Base-by-base conservation (phyloP, 2,329 filamentous ascomycete species). In the Ophiostoma ulmi region DNA sequence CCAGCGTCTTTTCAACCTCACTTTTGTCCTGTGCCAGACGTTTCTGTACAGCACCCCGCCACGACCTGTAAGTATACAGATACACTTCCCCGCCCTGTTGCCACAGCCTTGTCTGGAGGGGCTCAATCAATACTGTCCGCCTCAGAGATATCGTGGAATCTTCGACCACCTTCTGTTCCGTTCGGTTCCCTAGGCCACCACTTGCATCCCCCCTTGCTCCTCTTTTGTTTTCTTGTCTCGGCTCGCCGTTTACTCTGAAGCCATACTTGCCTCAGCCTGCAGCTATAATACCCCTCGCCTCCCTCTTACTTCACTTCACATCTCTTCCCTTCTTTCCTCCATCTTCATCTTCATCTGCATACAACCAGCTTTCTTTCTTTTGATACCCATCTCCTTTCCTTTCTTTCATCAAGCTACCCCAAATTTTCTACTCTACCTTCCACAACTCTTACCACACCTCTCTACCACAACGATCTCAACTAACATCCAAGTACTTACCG, bases 101-200 rank as follows among this genome's bases (percentile, higher is more conserved):
- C 36, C 38, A 41, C 65, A 67, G 65, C 65, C 65, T 67, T 67
- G 65, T 48, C 36, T 48, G 65, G 65, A 67, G 65, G 65, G 65
- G 65, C 65, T 67, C 11, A 44, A 39, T 39, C 63, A 36, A 38
- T 17, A 31, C 61, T 2, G 44, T 48, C 7, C 61, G 8, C 63
- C 36, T 39, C 35, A 41, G 58, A 35, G n/a, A 36, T 36, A 64
- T 64, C 64, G 31, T 68, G 44, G 67, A 68, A 68, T 61, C 67
- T 55, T 68, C 67, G 67, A 68, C 36, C 26, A 48, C 41, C 52
- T 68, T 68, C 52, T 68, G 65, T 67, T 48, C 36, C 65, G 20
- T 26, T 48, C 65, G 22, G 65, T 39, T 67, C 20, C 63, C 35
- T 67, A 39, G 63, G 39, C 20, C 64, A 39, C 36, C 20, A 22